These are phyloP conservation scores for Tetratostichococcus sp. DNA, from an alignment of 139 green algal genomes.

Conservation along the genomic window DNA sequence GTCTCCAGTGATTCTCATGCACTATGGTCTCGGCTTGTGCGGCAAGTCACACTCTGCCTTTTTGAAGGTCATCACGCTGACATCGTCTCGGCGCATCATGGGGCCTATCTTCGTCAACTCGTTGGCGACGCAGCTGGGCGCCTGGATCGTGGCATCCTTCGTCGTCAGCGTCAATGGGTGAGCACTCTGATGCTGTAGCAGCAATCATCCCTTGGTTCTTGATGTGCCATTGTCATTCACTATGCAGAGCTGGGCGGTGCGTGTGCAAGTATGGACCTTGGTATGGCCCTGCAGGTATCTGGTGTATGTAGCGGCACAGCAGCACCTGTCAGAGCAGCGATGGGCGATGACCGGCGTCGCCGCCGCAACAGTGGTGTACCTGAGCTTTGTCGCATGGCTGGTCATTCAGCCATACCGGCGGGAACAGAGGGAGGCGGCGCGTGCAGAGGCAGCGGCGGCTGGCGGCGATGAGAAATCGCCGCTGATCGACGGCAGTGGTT, in stretches of 20 bases:
- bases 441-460: too few species aligned
- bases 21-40: too few species aligned
- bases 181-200: background rate
- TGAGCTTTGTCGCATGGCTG: constrained; percentile 33
- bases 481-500: background rate
- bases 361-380: constrained; percentile 13
- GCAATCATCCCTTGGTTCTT: background rate
- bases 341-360: constrained; percentile 14
- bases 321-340: constrained; percentile 1
- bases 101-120: constrained; percentile 38
- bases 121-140: background rate
- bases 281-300: background rate
- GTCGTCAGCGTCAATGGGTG: constrained; percentile 44
- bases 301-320: constrained; percentile 9
- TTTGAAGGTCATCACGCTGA: constrained; percentile 55
- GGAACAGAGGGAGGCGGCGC: background rate
- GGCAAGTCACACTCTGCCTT: too few species aligned
- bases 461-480: background rate
- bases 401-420: constrained; percentile 20
- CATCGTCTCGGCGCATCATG: constrained; percentile 44
- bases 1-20: too few species aligned
- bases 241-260: constrained; percentile 10
- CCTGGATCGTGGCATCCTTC: constrained; percentile 29
- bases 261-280: constrained; percentile 7
- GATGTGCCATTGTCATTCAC: too few species aligned